Evolutionary conservation across 2,329 filamentous ascomycete genomes (phyloP), one percentile per base, ranked within the genome.

Genomic region (Ustulina deusta): DNA sequence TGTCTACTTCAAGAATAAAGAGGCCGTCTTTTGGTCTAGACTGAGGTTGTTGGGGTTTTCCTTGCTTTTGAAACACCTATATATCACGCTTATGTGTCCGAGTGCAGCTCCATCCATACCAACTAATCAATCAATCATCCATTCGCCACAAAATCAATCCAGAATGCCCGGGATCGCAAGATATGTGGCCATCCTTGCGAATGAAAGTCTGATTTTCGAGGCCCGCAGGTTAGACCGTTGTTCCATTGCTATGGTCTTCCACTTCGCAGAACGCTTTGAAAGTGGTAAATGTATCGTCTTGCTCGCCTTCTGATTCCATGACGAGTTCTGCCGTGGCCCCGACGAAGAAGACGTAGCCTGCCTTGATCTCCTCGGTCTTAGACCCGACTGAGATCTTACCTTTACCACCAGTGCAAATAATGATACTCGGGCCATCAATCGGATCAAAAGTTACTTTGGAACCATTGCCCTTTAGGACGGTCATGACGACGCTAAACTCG

Each of bases 201-300:
- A 22, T 22, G 40, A 46, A 9, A 22, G 42, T 25, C 11, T 13
- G 42, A 22, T 22, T 46, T 22, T 6, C 7, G 5, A 42, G 10
- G 22, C 20, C 3, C 13, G 0, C 0, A 44, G 38, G 27, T n/a
- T 62, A 65, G n/a, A 54, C 42, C 46, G 61, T 13, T 40, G 55
- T 55, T n/a, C 67, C 71, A 32, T 82, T 82, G 68, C 77, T 80
- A 51, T 80, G 79, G 9, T 85, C 81, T 42, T 89, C 87, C 68
- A 97, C 84, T 83, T 97, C 94, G 76, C 94, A 97, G 79, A 97
- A 97, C 0, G 95, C 96, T 83, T 94, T 96, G 84, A 97, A 99
- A 0, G 92, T 94, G 29, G 91, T 91, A 72, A 98, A 91, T 63
- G 91, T 88, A 64, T 93, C 90, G 29, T 89, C 89, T 0, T 85